Base-by-base conservation (phyloP, 2,329 filamentous ascomycete genomes). In the Fusarium sp. region DNA sequence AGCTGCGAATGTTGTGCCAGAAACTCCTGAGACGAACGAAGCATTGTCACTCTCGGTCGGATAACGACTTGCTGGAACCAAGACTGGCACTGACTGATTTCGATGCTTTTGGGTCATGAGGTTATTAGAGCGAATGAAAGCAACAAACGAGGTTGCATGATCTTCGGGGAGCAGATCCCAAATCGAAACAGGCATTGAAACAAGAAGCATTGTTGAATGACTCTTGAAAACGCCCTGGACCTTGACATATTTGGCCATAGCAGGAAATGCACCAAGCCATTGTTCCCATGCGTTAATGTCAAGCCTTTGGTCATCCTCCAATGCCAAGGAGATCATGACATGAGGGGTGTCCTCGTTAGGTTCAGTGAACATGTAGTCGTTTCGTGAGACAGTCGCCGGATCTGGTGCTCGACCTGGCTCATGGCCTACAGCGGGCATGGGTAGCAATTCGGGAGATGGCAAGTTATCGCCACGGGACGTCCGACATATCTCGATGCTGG, bases 151-250 rank as follows among this genome's bases (percentile, higher is more conserved):
- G 41, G 83, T 85, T 1, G 85, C 85, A 25, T 79, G 80, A 47
- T 86, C 78, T 32, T 87, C 84, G 0, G 85, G 85, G 0, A 88
- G 75, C 39, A 87, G 73, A 62, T 87, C 82, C 85, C 85, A 88
- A 4, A 87, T 76, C 73, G 83, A 83, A 10, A 87, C 81, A 0
- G 85, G 85, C 69, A 88, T 76, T 0, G 85, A 87, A 3, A 87
- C 72, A 7, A 87, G 72, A 6, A 88, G 77, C 38, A 87, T 73
- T 0, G 83, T 87, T 1, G 85, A 87, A 65, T 87, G 83, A 45
- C 85, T 87, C 67, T 85, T 85, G 72, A 87, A 88, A 1, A 86
- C 79, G 8, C 84, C 85, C 65, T 88, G 84, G 6, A 88, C 80
- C 66, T 85, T 85, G 71, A 86, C 84, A 61, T 86, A 83, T 64